These are phyloP conservation scores for Pestalotiopsis sp. DNA, from an alignment of 2,329 filamentous ascomycete genomes.

Conservation along the genomic window DNA sequence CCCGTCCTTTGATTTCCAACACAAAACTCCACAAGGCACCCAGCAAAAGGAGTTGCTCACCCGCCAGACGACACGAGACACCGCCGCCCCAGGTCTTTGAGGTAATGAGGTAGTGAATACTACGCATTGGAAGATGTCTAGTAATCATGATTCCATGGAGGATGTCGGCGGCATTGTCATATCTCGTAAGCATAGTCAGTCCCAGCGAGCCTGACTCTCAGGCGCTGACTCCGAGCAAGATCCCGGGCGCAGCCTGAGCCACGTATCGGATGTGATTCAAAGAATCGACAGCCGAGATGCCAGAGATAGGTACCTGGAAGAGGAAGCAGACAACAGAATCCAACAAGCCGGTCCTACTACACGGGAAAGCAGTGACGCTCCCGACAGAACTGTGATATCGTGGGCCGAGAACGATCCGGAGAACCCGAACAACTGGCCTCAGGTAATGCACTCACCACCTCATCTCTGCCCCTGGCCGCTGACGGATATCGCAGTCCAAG, in stretches of 20 bases:
- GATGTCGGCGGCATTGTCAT: background rate
- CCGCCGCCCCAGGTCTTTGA: background rate
- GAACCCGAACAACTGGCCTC: slow-evolving; percentile 57
- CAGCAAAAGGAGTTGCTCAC: background rate
- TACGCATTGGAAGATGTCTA: background rate
- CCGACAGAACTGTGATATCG: slow-evolving; percentile 39
- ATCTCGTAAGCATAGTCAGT: background rate
- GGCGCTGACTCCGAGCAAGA: background rate
- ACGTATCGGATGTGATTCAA: background rate
- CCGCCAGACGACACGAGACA: background rate
- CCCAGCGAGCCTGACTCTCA: background rate
- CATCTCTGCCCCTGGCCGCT: background rate
- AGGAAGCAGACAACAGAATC: slow-evolving; percentile 40
- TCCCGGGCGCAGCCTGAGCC: background rate
- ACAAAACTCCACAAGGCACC: background rate
- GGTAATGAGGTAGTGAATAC: background rate
- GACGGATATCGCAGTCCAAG: slow-evolving; percentile 42
- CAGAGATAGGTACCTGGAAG: slow-evolving; percentile 41
- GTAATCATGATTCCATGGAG: background rate
- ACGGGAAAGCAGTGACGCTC: slow-evolving; percentile 19
- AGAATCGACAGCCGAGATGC: slow-evolving; percentile 44
- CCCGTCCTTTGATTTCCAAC: background rate
- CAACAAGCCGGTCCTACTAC: slow-evolving; percentile 24
- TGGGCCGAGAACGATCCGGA: slow-evolving; percentile 53
- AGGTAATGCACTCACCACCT: slow-evolving; percentile 28